phyloP scores from a whole-genome alignment of 176 grass and related monocot species.

The bread wheat (Triticum aestivum) region IWGSC_CS_RefSeq_v2.1 NC_057794.1:560273525-560274024 shows the following conservation, averaged over 20 bases:
- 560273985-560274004: not conserved
- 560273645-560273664: conserved; percentile 43
- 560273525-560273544: conserved; percentile 65
- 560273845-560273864: conserved; percentile 64
- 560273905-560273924: conserved; percentile 77
- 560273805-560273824: conserved; percentile 68
- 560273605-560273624: conserved; percentile 61
- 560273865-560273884: conserved; percentile 88
- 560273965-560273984: conserved; percentile 42
- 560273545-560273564: conserved; percentile 55
- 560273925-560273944: conserved; percentile 84
- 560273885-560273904: conserved; percentile 63
- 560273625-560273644: conserved; percentile 46
- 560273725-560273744: conserved; percentile 40
- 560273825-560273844: conserved; percentile 93
- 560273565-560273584: conserved; percentile 51
- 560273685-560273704: conserved; percentile 48
- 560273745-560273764: conserved; percentile 39
- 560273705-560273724: conserved; percentile 50
- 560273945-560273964: conserved; percentile 90
- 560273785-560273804: conserved; percentile 40
- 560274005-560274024: not conserved
- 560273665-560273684: not conserved
- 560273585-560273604: conserved; percentile 53
- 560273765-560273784: conserved; percentile 31